Evolutionary conservation across 306 rosid species (phyloP).

Genomic region (Fagus crenata): DNA sequence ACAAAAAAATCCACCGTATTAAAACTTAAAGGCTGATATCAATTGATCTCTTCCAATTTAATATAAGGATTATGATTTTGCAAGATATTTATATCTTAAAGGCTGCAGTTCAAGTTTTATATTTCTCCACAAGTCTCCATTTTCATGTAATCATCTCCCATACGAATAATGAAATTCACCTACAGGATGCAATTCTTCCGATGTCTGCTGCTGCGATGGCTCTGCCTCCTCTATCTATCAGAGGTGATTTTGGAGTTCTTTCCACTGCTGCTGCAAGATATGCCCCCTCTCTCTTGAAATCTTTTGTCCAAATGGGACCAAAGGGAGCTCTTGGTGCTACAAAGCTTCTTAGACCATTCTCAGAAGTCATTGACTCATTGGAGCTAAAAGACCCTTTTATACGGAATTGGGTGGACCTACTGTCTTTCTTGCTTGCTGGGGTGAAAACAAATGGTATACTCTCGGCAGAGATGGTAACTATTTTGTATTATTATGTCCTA

Average conservation of each 20-base stretch:
- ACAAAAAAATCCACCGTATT: neutral
- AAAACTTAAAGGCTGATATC: neutral
- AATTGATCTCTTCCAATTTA: neutral
- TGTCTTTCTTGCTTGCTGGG: constrained; percentile 94
- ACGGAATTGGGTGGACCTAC: constrained; percentile 83
- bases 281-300: constrained; percentile 74
- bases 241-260: constrained; percentile 85
- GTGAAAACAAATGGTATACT: constrained; percentile 76
- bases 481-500: constrained; percentile 4
- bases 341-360: constrained; percentile 82
- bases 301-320: constrained; percentile 87
- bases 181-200: constrained; percentile 85
- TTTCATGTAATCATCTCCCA: constrained; percentile 9
- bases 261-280: constrained; percentile 93
- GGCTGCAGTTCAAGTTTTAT: too few relatives aligned
- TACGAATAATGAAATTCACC: constrained; percentile 33
- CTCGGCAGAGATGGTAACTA: constrained; percentile 91
- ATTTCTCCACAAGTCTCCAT: neutral
- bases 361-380: constrained; percentile 75
- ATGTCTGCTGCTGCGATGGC: constrained; percentile 89
- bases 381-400: constrained; percentile 74
- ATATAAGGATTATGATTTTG: neutral
- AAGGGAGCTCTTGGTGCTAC: constrained; percentile 77
- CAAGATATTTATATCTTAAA: neutral
- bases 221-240: constrained; percentile 86